Base-by-base conservation (phyloP, 2,329 filamentous ascomycete species). In the Cladorrhinum sp. region DNA sequence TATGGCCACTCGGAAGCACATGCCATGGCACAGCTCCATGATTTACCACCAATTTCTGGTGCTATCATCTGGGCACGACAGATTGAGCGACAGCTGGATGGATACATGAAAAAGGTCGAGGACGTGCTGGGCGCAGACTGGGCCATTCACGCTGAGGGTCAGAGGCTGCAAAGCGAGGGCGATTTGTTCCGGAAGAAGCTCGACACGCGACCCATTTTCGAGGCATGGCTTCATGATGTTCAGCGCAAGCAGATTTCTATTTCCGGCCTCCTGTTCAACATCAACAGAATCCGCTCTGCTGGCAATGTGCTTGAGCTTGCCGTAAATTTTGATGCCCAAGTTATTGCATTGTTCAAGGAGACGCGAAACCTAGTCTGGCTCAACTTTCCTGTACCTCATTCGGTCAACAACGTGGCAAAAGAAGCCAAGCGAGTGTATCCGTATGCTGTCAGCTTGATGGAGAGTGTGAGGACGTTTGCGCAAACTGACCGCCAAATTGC, bases 61-160 rank as follows among this genome's bases (percentile, higher is more conserved):
- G 93, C 93, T 36, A 97, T 99, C 67, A 96, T 99, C 57, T 98
- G 95, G 90, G 93, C 93, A 23, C 88, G 92, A 49, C 95, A 99
- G 75, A 99, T 99, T 63, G 93, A 99, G 78, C 87, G 92, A 36
- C 95, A 99, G 74, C 85, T 99, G 9, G 89, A 97, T 70, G 90
- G 88, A 10, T 99, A 99, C 75, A 97, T 99, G 92, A 91, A 92
- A 72, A 97, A 97, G 75, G 93, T 99, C n/a, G 96, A 98, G 73
- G 92, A 96, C 67, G 95, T 99, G 38, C 85, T 99, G 22, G 95
- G 95, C 54, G 88, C 91, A 59, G 92, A 97, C 67, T 99, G 95
- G 95, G 88, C 90, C 58, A 80, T 98, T 62, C 96, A 99, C 71
- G 86, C 92, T 6, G 95, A 99, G 72, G 96, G 96, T 1, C 92